Conservation (phyloP, 2,329 filamentous ascomycete genomes). For the Stagonosporopsis tanaceti region DNA sequence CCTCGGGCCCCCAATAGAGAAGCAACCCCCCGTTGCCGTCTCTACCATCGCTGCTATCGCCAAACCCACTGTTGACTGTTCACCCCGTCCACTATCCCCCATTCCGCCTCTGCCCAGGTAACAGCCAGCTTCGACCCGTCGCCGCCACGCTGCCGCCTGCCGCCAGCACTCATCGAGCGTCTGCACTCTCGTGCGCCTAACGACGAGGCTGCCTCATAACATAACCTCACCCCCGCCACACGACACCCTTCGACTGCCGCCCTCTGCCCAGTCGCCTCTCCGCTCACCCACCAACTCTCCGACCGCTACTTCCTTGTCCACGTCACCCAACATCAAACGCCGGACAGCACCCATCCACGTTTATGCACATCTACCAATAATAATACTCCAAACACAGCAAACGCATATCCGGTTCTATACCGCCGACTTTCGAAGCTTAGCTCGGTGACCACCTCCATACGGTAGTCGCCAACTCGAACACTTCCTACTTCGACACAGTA, state of each 20-base stretch:
- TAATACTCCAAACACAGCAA: slow-evolving; percentile 36
- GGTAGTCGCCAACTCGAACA: slow-evolving; percentile 41
- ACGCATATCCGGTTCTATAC: slow-evolving; percentile 15
- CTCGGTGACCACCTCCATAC: slow-evolving; percentile 34
- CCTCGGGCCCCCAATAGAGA: slow-evolving; percentile 43
- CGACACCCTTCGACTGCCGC: neutral
- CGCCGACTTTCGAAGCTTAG: slow-evolving; percentile 37
- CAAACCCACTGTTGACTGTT: slow-evolving; percentile 25
- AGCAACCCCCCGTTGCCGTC: slow-evolving; percentile 26
- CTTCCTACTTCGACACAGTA: slow-evolving; percentile 36
- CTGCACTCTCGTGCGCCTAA: slow-evolving; percentile 24
- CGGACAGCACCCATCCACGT: slow-evolving; percentile 23
- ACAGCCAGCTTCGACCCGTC: slow-evolving; percentile 37
- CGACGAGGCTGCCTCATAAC: slow-evolving; percentile 29
- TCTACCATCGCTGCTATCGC: slow-evolving; percentile 25
- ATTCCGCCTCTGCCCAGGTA: slow-evolving; percentile 37
- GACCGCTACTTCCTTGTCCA: slow-evolving; percentile 41
- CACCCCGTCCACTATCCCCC: slow-evolving; percentile 21
- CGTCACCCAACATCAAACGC: slow-evolving; percentile 31
- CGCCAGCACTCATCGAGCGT: slow-evolving; percentile 31
- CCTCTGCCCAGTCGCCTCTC: slow-evolving; percentile 8
- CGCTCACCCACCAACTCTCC: slow-evolving; percentile 30
- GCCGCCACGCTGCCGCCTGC: slow-evolving; percentile 41
- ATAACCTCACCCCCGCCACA: slow-evolving; percentile 14
- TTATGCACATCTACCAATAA: slow-evolving; percentile 35